phyloP scores from a whole-genome alignment of 768 basidiomycete genomes.

The Glaciozyma antarctica region DNA sequence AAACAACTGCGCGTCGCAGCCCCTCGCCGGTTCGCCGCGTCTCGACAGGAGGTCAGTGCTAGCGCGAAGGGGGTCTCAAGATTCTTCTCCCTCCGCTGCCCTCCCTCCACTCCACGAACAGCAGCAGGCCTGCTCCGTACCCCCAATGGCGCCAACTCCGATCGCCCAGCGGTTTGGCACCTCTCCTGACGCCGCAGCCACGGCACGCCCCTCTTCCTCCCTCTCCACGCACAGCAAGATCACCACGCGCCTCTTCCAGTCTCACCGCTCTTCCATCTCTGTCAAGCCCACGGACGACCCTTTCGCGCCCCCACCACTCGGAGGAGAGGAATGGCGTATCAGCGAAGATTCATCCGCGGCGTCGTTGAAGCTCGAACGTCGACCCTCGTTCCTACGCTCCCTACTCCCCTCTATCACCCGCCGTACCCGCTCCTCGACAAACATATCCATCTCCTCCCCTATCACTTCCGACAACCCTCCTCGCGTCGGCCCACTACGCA shows the following conservation, averaged over 20 bases:
- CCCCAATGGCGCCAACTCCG: neutral
- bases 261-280: neutral
- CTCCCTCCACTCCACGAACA: too few species aligned
- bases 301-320: neutral
- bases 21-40: too few species aligned
- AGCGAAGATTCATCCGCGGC: neutral
- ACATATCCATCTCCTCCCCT: slow-evolving; percentile 18
- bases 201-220: neutral
- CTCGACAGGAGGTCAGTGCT: too few species aligned
- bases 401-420: neutral
- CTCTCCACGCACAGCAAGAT: neutral
- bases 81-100: too few species aligned
- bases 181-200: neutral
- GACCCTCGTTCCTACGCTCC: slow-evolving; percentile 5
- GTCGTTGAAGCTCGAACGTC: neutral
- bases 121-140: neutral
- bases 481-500: neutral
- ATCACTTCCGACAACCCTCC: slow-evolving; percentile 10
- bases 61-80: too few species aligned
- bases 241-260: neutral
- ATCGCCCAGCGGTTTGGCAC: neutral
- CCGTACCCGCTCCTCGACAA: slow-evolving; percentile 1
- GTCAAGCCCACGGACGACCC: slow-evolving; percentile 17
- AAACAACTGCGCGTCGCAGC: too few species aligned
- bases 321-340: neutral